These are phyloP conservation scores for Chaetomiaceae sp. DNA, from an alignment of 2,329 filamentous ascomycete genomes.

Conservation along the genomic window DNA sequence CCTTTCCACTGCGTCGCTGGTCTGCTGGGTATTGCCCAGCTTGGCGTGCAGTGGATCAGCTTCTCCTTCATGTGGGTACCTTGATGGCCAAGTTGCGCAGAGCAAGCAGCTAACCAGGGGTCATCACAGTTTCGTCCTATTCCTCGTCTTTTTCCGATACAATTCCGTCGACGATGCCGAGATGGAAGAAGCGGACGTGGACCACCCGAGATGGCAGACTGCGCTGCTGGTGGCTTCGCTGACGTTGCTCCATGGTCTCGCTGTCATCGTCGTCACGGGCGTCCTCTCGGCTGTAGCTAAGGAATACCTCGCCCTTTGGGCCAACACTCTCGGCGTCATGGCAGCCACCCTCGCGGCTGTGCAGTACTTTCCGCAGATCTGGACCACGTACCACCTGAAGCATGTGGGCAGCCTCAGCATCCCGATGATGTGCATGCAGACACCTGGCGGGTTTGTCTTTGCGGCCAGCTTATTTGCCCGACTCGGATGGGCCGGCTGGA, in stretches of 20 bases:
- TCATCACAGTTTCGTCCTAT: conserved; percentile 70
- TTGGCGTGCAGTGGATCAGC: conserved; percentile 87
- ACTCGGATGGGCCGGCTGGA: conserved; percentile 82
- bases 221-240: conserved; percentile 69
- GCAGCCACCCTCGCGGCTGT: conserved; percentile 74
- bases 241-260: conserved; percentile 71
- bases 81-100: conserved; percentile 20
- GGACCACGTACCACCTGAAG: conserved; percentile 79
- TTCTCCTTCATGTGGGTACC: conserved; percentile 79
- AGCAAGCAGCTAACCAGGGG: neutral
- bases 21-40: conserved; percentile 81
- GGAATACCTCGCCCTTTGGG: conserved; percentile 67
- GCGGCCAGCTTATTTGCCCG: conserved; percentile 76
- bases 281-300: conserved; percentile 62
- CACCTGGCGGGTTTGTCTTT: conserved; percentile 86
- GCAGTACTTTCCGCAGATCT: conserved; percentile 94
- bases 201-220: conserved; percentile 67
- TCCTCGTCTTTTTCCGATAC: conserved; percentile 86
- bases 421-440: conserved; percentile 97
- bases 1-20: conserved; percentile 80
- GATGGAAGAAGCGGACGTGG: conserved; percentile 37
- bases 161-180: conserved; percentile 47
- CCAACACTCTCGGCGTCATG: conserved; percentile 76
- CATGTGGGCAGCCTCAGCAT: conserved; percentile 89
- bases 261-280: conserved; percentile 63